Conservation (phyloP, 2,329 filamentous ascomycete genomes). For the Geoglossum cookeanum region DNA sequence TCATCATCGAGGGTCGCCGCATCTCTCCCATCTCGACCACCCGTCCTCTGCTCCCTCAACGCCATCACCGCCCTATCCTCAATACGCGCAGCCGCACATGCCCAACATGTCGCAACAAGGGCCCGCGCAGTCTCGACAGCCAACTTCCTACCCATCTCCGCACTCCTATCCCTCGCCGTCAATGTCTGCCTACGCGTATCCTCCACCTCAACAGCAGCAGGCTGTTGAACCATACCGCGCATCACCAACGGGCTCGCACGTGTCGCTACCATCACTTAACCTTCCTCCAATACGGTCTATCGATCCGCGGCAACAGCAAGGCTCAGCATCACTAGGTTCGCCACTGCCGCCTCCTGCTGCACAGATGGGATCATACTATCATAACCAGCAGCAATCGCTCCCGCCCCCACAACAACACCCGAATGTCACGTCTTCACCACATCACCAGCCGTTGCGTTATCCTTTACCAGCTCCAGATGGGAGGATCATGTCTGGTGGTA, state of each 20-base stretch:
- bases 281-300: constrained; percentile 32
- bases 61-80: constrained; percentile 3
- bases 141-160: constrained; percentile 25
- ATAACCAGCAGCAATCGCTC: constrained; percentile 9
- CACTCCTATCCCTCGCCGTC: constrained; percentile 32
- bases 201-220: constrained; percentile 19
- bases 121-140: constrained; percentile 8
- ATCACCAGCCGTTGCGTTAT: constrained; percentile 31
- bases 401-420: constrained; percentile 29
- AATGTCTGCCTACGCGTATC: constrained; percentile 30
- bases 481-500: constrained; percentile 39
- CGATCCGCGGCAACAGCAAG: constrained; percentile 22
- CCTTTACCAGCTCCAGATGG: constrained; percentile 34
- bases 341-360: constrained; percentile 26
- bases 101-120: constrained; percentile 5
- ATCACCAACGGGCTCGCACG: constrained; percentile 25
- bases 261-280: constrained; percentile 26
- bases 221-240: constrained; percentile 25
- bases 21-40: constrained; percentile 4
- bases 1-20: constrained; percentile 4
- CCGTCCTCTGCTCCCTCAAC: constrained; percentile 2
- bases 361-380: not conserved
- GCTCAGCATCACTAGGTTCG: constrained; percentile 28
- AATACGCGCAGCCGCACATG: constrained; percentile 4
- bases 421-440: constrained; percentile 28